Base-by-base conservation (phyloP, 2,329 filamentous ascomycete genomes). In the Nannizziopsis arthrosporioides region DNA sequence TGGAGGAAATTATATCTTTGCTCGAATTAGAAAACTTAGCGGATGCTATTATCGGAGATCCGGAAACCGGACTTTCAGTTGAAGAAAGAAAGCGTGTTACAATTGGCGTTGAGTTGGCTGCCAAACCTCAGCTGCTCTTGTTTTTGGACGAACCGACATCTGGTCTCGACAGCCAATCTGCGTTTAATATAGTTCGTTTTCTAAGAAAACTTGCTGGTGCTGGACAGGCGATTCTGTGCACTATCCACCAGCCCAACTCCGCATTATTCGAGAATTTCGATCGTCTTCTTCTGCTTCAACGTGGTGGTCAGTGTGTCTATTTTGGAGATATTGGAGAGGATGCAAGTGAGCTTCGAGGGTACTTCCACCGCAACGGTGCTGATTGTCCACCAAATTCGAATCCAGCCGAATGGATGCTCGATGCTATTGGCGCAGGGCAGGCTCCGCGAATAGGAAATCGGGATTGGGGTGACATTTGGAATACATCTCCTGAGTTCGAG, bases 71-170 rank as follows among this genome's bases (percentile, higher is more conserved):
- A 68, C 67, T 78, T 36, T 77, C 77, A 46, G 74, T 77, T 18
- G 78, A 81, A 61, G 78, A 82, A 61, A 73, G 78, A n/a, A 81
- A 81, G 62, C 84, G 87, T 59, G 75, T 95, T 5, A 95, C 89
- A 0, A 94, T 96, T 53, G 90, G 87, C 66, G 89, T 96, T n/a
- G 90, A 96, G 63, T 76, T 96, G 17, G 89, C 87, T 37, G 90
- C 90, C 5, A 94, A 92, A 70, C 90, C 90, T 6, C 81, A 86
- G 35, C 74, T 95, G 48, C 74, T 95, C 51, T 78, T 95, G 38
- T 95, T 95, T 70, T 78, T 95, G 35, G 90, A 96, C 58, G 89
- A 96, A 65, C 89, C 89, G 9, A 95, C 89, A 2, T 94, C 88
- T 22, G 90, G 90, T 72, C 79, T 95, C 15, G 90, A 95, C 66